Evolutionary conservation across 306 rosid species (phyloP).

Genomic region (Delonix regia): DNA sequence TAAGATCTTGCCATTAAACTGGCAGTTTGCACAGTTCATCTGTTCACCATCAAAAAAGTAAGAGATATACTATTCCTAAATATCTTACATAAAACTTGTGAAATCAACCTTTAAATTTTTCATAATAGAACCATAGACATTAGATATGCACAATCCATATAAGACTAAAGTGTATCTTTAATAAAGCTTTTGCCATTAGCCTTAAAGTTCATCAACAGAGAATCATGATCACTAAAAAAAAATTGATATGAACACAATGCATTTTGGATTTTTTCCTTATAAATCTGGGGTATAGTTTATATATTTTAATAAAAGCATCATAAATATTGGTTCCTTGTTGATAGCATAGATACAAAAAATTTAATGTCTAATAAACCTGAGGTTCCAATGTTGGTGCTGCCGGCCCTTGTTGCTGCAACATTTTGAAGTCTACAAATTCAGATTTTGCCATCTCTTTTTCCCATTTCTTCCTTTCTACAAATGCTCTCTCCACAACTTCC

Average conservation of each 20-base stretch:
- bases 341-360: slow-evolving; percentile 4
- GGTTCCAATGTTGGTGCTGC: slow-evolving; percentile 73
- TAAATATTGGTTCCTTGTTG: background rate
- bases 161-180: background rate
- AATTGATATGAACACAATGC: background rate
- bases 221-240: background rate
- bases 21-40: slow-evolving; percentile 5
- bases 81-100: slow-evolving; percentile 3
- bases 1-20: slow-evolving; percentile 2
- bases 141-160: background rate
- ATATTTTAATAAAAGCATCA: background rate
- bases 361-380: slow-evolving; percentile 68
- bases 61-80: slow-evolving; percentile 18
- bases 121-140: slow-evolving; percentile 9
- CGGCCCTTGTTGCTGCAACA: slow-evolving; percentile 56
- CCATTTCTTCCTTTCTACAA: slow-evolving; percentile 77
- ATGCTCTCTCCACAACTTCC: slow-evolving; percentile 70
- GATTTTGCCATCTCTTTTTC: slow-evolving; percentile 52
- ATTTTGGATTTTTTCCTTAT: background rate
- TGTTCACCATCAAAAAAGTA: slow-evolving; percentile 34
- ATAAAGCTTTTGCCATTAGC: slow-evolving; percentile 1
- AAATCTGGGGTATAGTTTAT: background rate
- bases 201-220: background rate
- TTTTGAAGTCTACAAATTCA: slow-evolving; percentile 53
- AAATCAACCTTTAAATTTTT: background rate